phyloP scores from a whole-genome alignment of 805 yeast species.

The Candida railenensis region DNA sequence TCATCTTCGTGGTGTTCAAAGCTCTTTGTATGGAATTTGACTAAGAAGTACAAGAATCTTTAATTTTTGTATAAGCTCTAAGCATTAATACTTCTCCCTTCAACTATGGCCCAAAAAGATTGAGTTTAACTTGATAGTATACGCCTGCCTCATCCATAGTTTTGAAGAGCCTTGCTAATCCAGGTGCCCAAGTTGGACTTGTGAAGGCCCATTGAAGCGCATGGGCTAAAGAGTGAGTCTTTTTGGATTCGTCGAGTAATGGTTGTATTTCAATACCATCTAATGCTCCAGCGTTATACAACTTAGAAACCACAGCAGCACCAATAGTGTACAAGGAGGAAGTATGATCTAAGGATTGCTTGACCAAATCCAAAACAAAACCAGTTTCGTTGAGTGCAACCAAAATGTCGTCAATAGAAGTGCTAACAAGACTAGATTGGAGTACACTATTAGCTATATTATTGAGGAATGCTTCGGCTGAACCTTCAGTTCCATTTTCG shows the following conservation, averaged over 20 bases:
- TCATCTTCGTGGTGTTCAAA: too few relatives aligned
- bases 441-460: constrained; percentile 27
- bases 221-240: constrained; percentile 19
- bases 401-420: constrained; percentile 22
- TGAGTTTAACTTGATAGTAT: constrained; percentile 25
- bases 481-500: constrained; percentile 22
- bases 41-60: too few relatives aligned
- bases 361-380: constrained; percentile 24
- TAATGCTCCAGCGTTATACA: constrained; percentile 34
- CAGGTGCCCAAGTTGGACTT: constrained; percentile 29
- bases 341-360: constrained; percentile 23
- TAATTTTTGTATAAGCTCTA: too few relatives aligned
- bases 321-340: constrained; percentile 20
- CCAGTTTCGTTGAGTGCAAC: constrained; percentile 31
- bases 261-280: constrained; percentile 27
- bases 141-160: constrained; percentile 30
- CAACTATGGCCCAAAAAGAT: constrained; percentile 24
- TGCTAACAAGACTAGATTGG: constrained; percentile 17
- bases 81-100: not conserved
- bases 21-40: too few relatives aligned
- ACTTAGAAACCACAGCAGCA: constrained; percentile 6
- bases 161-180: constrained; percentile 28
- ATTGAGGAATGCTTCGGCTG: constrained; percentile 29
- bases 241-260: constrained; percentile 21
- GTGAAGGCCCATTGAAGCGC: constrained; percentile 25